phyloP scores from a whole-genome alignment of 1,139 yeast species.

The Blastobotrys capitulatus region DNA sequence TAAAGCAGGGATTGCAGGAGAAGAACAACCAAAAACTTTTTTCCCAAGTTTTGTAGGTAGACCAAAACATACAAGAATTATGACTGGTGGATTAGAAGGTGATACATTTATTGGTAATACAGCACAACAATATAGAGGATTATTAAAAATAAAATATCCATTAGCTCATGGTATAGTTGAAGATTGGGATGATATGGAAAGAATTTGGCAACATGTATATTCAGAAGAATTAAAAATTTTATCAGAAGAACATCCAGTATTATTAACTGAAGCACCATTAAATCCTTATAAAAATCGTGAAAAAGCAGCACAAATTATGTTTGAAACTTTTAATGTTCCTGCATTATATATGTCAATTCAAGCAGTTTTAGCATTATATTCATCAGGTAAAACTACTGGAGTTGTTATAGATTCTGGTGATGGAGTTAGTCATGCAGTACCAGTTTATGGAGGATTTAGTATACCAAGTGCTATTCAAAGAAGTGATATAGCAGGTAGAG shows the following conservation, averaged over 20 bases:
- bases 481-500: slow-evolving; percentile 82
- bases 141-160: slow-evolving; percentile 65
- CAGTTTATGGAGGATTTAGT: slow-evolving; percentile 85
- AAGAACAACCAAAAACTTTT: slow-evolving; percentile 64
- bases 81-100: slow-evolving; percentile 73
- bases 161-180: slow-evolving; percentile 75
- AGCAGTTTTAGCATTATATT: slow-evolving; percentile 79
- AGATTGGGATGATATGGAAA: slow-evolving; percentile 85
- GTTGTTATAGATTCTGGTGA: slow-evolving; percentile 87
- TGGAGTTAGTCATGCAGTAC: slow-evolving; percentile 84
- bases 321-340: slow-evolving; percentile 83
- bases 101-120: slow-evolving; percentile 64
- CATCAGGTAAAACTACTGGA: slow-evolving; percentile 89
- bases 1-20: slow-evolving; percentile 93
- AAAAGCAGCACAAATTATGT: slow-evolving; percentile 66
- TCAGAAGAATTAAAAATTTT: slow-evolving; percentile 58
- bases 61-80: slow-evolving; percentile 76
- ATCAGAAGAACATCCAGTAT: slow-evolving; percentile 82
- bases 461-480: slow-evolving; percentile 68
- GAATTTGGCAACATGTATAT: slow-evolving; percentile 63
- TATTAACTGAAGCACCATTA: slow-evolving; percentile 85
- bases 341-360: slow-evolving; percentile 80
- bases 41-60: slow-evolving; percentile 60
- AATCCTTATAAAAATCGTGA: slow-evolving; percentile 71
- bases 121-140: slow-evolving; percentile 74